A percentile compares a stretch with the other conserved stretches of the same genome.
Conservation (phyloP, 331 rosid species). For the Stylosanthes scabra region DNA sequence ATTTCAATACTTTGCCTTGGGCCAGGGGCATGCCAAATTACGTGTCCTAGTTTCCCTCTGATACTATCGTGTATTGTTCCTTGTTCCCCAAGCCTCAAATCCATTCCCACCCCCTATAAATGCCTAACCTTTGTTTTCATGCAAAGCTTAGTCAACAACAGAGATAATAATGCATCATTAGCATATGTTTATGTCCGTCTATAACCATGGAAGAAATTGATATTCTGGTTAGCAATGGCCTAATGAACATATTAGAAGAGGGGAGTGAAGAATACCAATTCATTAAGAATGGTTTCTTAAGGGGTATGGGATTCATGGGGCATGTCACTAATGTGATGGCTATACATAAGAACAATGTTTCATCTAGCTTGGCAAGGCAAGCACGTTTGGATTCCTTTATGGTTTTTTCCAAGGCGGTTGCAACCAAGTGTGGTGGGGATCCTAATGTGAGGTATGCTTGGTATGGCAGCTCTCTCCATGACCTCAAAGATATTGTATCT, state of each 20-base stretch:
- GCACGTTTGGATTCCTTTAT: slow-evolving; percentile 46
- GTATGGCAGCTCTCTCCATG: slow-evolving; percentile 56
- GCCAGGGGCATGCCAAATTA: neutral
- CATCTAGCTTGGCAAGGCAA: slow-evolving; percentile 24
- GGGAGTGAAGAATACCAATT: slow-evolving; percentile 21
- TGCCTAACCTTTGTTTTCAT: neutral
- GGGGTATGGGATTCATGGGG: slow-evolving; percentile 47
- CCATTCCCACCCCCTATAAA: neutral
- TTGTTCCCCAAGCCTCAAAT: slow-evolving; percentile 35
- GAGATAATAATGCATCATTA: neutral
- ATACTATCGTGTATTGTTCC: neutral
- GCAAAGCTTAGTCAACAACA: neutral
- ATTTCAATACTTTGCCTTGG: neutral
- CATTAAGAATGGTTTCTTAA: slow-evolving; percentile 38
- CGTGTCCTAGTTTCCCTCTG: neutral
- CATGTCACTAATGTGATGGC: slow-evolving; percentile 42
- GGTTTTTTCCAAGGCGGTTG: slow-evolving; percentile 48
- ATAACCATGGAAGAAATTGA: slow-evolving; percentile 37
- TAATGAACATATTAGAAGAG: slow-evolving; percentile 41
- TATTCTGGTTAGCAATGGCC: slow-evolving; percentile 33
- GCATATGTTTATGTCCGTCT: neutral
- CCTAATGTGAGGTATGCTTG: slow-evolving; percentile 53
- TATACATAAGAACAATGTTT: slow-evolving; percentile 45
- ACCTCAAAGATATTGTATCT: slow-evolving; percentile 42
- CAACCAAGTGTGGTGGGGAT: slow-evolving; percentile 49